Conservation (phyloP, 441 rosid species). For the Adansonia madagascariensis region DNA sequence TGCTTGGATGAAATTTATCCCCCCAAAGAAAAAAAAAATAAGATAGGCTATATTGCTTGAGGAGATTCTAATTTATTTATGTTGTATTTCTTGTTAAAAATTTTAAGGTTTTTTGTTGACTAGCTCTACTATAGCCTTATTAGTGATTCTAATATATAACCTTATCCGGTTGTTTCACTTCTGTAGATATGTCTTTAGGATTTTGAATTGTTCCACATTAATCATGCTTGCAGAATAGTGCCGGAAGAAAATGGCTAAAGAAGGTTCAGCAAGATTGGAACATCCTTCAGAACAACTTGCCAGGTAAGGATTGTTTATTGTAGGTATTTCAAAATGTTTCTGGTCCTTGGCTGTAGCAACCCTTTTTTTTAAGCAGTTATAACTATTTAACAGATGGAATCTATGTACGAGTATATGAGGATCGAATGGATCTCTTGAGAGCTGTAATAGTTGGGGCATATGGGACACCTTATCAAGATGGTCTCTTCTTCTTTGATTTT, state of each 20-base stretch:
- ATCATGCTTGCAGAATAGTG: constrained; percentile 55
- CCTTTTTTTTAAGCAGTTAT: constrained; percentile 10
- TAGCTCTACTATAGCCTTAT: not conserved
- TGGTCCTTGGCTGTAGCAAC: constrained; percentile 5
- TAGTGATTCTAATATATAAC: not conserved
- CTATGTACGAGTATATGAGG: constrained; percentile 89
- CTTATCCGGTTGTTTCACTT: not conserved
- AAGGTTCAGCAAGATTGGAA: constrained; percentile 98
- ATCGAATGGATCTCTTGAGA: constrained; percentile 93
- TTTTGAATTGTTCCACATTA: constrained; percentile 19
- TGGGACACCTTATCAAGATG: constrained; percentile 99
- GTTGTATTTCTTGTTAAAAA: not conserved
- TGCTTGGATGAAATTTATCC: too few relatives aligned
- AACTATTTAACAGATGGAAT: constrained; percentile 67
- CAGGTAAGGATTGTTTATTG: constrained; percentile 56
- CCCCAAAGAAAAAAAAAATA: too few relatives aligned
- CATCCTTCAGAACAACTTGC: constrained; percentile 94
- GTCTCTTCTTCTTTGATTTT: constrained; percentile 96
- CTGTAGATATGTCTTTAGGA: not conserved
- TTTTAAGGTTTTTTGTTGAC: not conserved
- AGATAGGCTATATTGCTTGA: not conserved
- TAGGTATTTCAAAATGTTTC: constrained; percentile 6
- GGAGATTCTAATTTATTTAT: not conserved
- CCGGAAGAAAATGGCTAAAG: constrained; percentile 84
- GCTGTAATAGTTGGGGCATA: constrained; percentile 92